Conservation (phyloP, 1,139 yeast genomes). For the Wickerhamomyces sp. region DNA sequence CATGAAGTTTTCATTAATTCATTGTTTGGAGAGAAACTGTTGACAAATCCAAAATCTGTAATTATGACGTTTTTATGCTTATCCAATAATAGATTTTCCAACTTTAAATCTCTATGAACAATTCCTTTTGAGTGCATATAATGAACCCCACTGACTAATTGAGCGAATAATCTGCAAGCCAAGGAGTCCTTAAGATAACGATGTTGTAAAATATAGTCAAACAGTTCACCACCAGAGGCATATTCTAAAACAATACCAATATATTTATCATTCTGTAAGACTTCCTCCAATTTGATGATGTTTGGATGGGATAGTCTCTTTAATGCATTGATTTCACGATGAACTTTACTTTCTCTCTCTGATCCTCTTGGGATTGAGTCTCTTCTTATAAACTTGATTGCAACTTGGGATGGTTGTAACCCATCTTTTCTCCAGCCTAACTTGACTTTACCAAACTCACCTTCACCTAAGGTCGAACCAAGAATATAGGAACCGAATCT, state of each 20-base stretch:
- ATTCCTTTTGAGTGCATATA: constrained; percentile 82
- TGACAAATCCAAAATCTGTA: constrained; percentile 87
- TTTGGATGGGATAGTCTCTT: constrained; percentile 88
- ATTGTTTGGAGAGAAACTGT: constrained; percentile 63
- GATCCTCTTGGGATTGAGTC: constrained; percentile 81
- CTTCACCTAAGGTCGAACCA: constrained; percentile 96
- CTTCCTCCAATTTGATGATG: constrained; percentile 87
- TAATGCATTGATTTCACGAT: constrained; percentile 87
- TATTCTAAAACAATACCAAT: constrained; percentile 95
- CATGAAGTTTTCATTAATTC: constrained; percentile 94
- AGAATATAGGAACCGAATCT: constrained; percentile 84
- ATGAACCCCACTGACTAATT: constrained; percentile 87
- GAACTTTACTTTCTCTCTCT: constrained; percentile 82
- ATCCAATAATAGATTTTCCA: constrained; percentile 75
- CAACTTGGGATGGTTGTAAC: constrained; percentile 76
- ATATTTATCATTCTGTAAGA: constrained; percentile 87
- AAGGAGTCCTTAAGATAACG: constrained; percentile 79
- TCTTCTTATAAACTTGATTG: constrained; percentile 84
- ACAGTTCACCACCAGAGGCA: constrained; percentile 96
- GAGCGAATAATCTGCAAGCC: constrained; percentile 88
- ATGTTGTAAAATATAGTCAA: constrained; percentile 85
- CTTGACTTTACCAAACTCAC: constrained; percentile 96
- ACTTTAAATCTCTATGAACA: constrained; percentile 90
- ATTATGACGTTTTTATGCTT: constrained; percentile 58
- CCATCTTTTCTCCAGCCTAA: constrained; percentile 94